Evolutionary conservation across 805 yeast species (phyloP).

Genomic region (Saccharomycopsis capsularis): DNA sequence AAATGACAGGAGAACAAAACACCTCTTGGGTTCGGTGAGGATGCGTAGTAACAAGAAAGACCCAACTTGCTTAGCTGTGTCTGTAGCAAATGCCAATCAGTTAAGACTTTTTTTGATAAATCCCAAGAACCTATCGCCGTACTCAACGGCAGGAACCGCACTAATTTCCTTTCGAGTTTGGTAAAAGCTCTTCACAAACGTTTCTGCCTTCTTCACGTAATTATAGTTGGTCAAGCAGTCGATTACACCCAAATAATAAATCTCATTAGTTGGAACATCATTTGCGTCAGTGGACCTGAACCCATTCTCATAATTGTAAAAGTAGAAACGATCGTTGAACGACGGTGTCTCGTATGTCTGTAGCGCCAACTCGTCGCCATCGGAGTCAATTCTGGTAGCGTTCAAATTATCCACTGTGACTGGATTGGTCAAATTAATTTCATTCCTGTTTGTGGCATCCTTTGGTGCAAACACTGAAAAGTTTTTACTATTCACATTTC

Average conservation of each 20-base stretch:
- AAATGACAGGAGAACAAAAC: too few species aligned
- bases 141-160: slow-evolving; percentile 85
- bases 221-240: slow-evolving; percentile 86
- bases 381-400: not conserved
- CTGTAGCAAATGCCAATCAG: too few species aligned
- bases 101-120: slow-evolving; percentile 42
- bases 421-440: slow-evolving; percentile 40
- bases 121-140: slow-evolving; percentile 75
- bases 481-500: slow-evolving; percentile 28
- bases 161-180: slow-evolving; percentile 68
- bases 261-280: slow-evolving; percentile 53
- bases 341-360: not conserved
- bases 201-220: slow-evolving; percentile 68
- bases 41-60: too few species aligned
- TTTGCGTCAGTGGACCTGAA: slow-evolving; percentile 61
- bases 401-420: slow-evolving; percentile 32
- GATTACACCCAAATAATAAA: slow-evolving; percentile 88
- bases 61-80: too few species aligned
- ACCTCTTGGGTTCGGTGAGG: too few species aligned
- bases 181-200: slow-evolving; percentile 71
- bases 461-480: slow-evolving; percentile 40
- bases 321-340: slow-evolving; percentile 40
- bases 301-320: slow-evolving; percentile 82
- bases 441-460: slow-evolving; percentile 25
- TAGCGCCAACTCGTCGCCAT: not conserved